Evolutionary conservation across 192 early-diverging fungal species (phyloP).

Genomic region (Gigaspora rosea): DNA sequence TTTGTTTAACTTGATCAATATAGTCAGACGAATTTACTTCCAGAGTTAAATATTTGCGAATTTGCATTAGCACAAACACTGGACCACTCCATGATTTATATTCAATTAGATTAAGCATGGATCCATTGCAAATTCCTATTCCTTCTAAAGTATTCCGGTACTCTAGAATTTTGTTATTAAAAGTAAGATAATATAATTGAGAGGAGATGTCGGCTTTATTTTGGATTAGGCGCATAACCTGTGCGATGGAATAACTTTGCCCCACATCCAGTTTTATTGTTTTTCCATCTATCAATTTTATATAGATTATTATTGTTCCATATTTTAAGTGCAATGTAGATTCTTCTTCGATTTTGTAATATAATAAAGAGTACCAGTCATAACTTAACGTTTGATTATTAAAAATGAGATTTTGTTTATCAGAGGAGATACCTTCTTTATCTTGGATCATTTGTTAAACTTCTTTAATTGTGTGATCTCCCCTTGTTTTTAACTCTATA

Average conservation of each 20-base stretch:
- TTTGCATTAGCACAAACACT: slow-evolving; percentile 62
- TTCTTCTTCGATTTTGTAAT: too few species aligned
- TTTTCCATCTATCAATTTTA: slow-evolving; percentile 79
- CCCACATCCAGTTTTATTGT: slow-evolving; percentile 87
- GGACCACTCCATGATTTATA: background rate
- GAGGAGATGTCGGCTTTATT: slow-evolving; percentile 70
- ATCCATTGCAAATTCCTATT: background rate
- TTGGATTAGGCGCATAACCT: slow-evolving; percentile 73
- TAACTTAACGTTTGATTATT: background rate
- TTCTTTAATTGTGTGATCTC: slow-evolving; percentile 65
- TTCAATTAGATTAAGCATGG: background rate
- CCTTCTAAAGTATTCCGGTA: too few species aligned
- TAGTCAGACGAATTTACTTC: slow-evolving; percentile 71
- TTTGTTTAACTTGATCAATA: slow-evolving; percentile 58
- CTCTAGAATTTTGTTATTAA: too few species aligned
- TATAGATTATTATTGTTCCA: slow-evolving; percentile 32
- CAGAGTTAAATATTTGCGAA: slow-evolving; percentile 87
- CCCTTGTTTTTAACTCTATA: slow-evolving; percentile 82
- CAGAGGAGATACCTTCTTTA: background rate
- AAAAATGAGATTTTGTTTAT: background rate
- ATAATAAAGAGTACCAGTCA: too few species aligned
- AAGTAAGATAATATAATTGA: slow-evolving; percentile 43
- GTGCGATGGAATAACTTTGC: slow-evolving; percentile 62
- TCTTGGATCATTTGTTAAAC: slow-evolving; percentile 74
- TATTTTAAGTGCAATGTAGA: too few species aligned